Percentiles rank a stretch among this genome's conserved stretches.
Evolutionary conservation across 2,329 filamentous ascomycete genomes (phyloP).

Genomic region (Stachybotrys elegans): DNA sequence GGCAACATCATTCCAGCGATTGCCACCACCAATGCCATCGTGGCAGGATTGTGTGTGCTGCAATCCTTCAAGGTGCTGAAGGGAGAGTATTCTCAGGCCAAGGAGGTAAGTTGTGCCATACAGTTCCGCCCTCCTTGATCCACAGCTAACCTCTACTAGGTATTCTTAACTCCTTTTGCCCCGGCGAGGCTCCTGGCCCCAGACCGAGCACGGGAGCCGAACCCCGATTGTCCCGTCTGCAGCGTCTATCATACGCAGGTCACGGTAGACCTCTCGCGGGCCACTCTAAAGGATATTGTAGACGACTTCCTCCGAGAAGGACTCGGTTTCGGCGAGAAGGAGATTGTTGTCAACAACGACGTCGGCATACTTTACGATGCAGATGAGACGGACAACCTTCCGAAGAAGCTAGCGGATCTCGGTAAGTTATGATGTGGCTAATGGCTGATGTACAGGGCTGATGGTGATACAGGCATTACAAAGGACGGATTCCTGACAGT

Average conservation of each 20-base stretch:
- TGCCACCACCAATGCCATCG: slow-evolving; percentile 95
- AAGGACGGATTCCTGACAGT: slow-evolving; percentile 74
- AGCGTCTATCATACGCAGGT: slow-evolving; percentile 65
- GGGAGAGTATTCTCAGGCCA: slow-evolving; percentile 64
- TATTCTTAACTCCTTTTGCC: slow-evolving; percentile 72
- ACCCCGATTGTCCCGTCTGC: slow-evolving; percentile 80
- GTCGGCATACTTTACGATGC: slow-evolving; percentile 79
- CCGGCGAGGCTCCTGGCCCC: slow-evolving; percentile 53
- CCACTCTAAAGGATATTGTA: slow-evolving; percentile 76
- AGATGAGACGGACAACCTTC: slow-evolving; percentile 81
- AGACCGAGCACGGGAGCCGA: slow-evolving; percentile 57
- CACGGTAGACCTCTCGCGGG: slow-evolving; percentile 62
- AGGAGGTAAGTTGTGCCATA: slow-evolving; percentile 65
- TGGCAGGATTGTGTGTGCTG: slow-evolving; percentile 85
- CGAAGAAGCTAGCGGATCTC: slow-evolving; percentile 73
- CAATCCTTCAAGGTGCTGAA: slow-evolving; percentile 88
- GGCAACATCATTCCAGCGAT: slow-evolving; percentile 99
- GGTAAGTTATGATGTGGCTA: slow-evolving; percentile 38
- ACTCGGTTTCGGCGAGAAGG: slow-evolving; percentile 71
- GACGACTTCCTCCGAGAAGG: slow-evolving; percentile 65
- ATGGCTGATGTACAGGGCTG: slow-evolving; percentile 7
- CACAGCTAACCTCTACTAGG: slow-evolving; percentile 30
- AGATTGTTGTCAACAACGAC: slow-evolving; percentile 73
- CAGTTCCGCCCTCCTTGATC: too few relatives aligned
- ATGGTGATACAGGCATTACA: slow-evolving; percentile 50